These are phyloP conservation scores for Dendrostoma leiphaemia DNA, from an alignment of 2,329 filamentous ascomycete species.

Conservation along the genomic window DNA sequence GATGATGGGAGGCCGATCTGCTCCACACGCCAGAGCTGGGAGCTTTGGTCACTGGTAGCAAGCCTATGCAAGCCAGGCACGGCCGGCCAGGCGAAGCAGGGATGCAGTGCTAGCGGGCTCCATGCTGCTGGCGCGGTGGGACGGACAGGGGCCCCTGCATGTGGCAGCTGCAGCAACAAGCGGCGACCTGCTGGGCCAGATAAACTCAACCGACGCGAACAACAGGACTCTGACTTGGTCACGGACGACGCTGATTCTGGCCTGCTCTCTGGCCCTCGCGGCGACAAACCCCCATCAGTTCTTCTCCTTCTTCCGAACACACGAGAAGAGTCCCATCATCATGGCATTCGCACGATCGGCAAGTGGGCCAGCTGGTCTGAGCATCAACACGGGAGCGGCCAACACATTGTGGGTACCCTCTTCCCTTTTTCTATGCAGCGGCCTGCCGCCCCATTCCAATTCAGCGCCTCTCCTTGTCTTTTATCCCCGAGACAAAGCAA, in stretches of 20 bases:
- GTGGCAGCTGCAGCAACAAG: neutral
- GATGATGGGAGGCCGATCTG: neutral
- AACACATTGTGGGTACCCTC: slow-evolving; percentile 49
- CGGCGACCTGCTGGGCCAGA: neutral
- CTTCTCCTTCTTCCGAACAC: neutral
- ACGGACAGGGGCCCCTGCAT: neutral
- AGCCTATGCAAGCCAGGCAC: too few species aligned
- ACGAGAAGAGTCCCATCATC: neutral
- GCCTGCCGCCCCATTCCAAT: neutral
- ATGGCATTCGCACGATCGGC: slow-evolving; percentile 57
- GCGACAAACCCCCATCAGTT: neutral
- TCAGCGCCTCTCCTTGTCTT: neutral
- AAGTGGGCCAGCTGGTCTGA: slow-evolving; percentile 59
- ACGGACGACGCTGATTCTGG: too few species aligned
- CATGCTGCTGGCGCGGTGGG: too few species aligned
- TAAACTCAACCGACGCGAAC: neutral
- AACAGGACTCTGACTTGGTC: too few species aligned
- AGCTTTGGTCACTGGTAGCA: too few species aligned
- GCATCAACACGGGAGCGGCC: slow-evolving; percentile 62
- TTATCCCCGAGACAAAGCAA: neutral
- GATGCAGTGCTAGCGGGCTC: neutral
- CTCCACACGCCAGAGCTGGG: neutral
- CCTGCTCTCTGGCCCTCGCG: too few species aligned
- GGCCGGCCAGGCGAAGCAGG: too few species aligned
- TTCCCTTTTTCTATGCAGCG: neutral